These are phyloP conservation scores for Apiospora malaysiana DNA, from an alignment of 2,329 filamentous ascomycete species.

Conservation along the genomic window DNA sequence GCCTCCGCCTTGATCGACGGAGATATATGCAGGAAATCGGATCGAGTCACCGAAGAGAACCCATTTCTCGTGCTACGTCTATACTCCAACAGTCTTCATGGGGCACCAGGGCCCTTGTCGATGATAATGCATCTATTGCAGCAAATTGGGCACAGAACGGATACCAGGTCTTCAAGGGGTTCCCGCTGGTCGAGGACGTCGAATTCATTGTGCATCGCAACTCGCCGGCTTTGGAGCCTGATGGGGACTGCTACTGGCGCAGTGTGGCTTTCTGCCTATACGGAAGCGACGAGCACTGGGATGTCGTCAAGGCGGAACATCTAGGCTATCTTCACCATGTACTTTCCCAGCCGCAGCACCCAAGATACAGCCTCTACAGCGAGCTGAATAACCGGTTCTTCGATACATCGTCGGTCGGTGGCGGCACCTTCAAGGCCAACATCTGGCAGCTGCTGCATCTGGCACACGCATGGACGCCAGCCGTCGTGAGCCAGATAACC, in stretches of 20 bases:
- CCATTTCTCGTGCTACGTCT: background rate
- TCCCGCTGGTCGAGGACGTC: conserved; percentile 42
- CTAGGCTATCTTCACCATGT: conserved; percentile 36
- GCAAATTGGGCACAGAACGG: background rate
- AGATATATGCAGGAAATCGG: conserved; percentile 10
- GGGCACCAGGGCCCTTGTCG: background rate
- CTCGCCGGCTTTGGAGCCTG: conserved; percentile 1
- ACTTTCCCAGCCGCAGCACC: conserved; percentile 33
- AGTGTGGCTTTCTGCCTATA: conserved; percentile 37
- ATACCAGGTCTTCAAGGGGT: conserved; percentile 33
- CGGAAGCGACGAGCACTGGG: conserved; percentile 33
- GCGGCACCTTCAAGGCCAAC: conserved; percentile 33
- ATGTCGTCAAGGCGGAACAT: conserved; percentile 43
- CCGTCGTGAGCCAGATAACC: conserved; percentile 39
- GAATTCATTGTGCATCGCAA: conserved; percentile 38
- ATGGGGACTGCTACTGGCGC: conserved; percentile 42
- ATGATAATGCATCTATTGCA: conserved; percentile 20
- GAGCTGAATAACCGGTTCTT: conserved; percentile 34
- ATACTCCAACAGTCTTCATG: conserved; percentile 19
- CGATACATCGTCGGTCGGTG: conserved; percentile 20
- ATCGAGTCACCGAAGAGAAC: background rate
- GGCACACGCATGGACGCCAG: conserved; percentile 37
- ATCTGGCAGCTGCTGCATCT: conserved; percentile 40
- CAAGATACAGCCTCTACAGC: conserved; percentile 35
- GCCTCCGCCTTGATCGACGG: conserved; percentile 15